A percentile compares a stretch with the other conserved stretches of the same genome.
phyloP scores from a whole-genome alignment of 225 moss, liverwort and hornwort species.

The Marchantia paleacea region DNA sequence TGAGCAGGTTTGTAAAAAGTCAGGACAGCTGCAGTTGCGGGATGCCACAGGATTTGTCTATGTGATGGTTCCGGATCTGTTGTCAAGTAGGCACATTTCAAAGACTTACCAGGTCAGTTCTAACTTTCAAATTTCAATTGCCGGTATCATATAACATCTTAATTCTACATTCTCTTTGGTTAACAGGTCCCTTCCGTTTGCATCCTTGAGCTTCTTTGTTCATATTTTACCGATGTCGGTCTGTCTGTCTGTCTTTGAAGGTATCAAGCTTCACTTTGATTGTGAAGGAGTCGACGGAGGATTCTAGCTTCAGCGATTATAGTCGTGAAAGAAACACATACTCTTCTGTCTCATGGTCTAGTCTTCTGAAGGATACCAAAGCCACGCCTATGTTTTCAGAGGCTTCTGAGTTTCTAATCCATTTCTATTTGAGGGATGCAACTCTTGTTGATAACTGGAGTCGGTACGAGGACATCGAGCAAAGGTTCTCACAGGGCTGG shows the following conservation, averaged over 20 bases:
- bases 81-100: slow-evolving; percentile 50
- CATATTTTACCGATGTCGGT: neutral
- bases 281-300: slow-evolving; percentile 51
- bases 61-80: slow-evolving; percentile 69
- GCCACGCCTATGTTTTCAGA: slow-evolving; percentile 27
- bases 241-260: slow-evolving; percentile 36
- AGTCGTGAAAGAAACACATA: slow-evolving; percentile 17
- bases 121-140: neutral
- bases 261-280: slow-evolving; percentile 59
- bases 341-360: slow-evolving; percentile 60
- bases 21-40: slow-evolving; percentile 64
- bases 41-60: slow-evolving; percentile 71
- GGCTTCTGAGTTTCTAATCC: slow-evolving; percentile 9
- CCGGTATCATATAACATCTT: neutral
- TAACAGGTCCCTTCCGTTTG: neutral
- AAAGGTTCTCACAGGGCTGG: neutral
- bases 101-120: slow-evolving; percentile 56
- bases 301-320: slow-evolving; percentile 11
- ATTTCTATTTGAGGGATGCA: slow-evolving; percentile 59
- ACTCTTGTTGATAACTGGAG: slow-evolving; percentile 42
- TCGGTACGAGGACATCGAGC: neutral
- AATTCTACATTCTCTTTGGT: neutral
- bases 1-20: slow-evolving; percentile 56
- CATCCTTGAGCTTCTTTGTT: neutral
- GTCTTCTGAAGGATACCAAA: slow-evolving; percentile 52